Conservation (phyloP, 2,329 filamentous ascomycete species). For the Alternaria rosae region DNA sequence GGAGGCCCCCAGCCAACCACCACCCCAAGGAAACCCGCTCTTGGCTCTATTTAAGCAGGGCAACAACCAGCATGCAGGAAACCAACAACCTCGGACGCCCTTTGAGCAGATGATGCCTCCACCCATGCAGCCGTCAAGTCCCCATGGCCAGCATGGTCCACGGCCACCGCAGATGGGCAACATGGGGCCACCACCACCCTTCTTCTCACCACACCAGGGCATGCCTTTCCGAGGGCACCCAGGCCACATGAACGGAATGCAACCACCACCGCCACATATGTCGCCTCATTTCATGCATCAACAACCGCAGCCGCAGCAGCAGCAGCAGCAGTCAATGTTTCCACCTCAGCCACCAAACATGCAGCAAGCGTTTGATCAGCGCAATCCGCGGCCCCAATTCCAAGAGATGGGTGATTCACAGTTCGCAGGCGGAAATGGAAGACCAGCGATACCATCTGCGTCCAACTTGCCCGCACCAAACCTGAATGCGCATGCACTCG, state of each 20-base stretch:
- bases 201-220: slow-evolving; percentile 53
- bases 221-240: slow-evolving; percentile 36
- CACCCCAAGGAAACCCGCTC: slow-evolving; percentile 55
- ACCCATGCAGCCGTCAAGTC: slow-evolving; percentile 63
- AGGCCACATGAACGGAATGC: slow-evolving; percentile 32
- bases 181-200: slow-evolving; percentile 59
- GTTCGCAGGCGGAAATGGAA: slow-evolving; percentile 48
- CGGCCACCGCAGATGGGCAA: slow-evolving; percentile 59
- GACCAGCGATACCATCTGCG: slow-evolving; percentile 60
- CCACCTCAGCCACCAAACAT: slow-evolving; percentile 28
- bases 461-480: slow-evolving; percentile 65
- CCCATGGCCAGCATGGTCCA: slow-evolving; percentile 62
- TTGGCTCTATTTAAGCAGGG: slow-evolving; percentile 61
- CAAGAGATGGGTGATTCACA: slow-evolving; percentile 39
- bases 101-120: slow-evolving; percentile 62
- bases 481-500: slow-evolving; percentile 64
- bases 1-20: slow-evolving; percentile 38
- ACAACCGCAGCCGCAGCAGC: slow-evolving; percentile 12
- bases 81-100: slow-evolving; percentile 53
- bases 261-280: slow-evolving; percentile 31
- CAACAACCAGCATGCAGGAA: slow-evolving; percentile 23
- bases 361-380: slow-evolving; percentile 31
- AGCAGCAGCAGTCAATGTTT: slow-evolving; percentile 11
- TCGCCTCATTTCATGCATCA: slow-evolving; percentile 28
- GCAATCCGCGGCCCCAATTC: slow-evolving; percentile 8